These are phyloP conservation scores for Eucalyptus sp. DNA, from an alignment of 345 rosid species.

Conservation along the genomic window DNA sequence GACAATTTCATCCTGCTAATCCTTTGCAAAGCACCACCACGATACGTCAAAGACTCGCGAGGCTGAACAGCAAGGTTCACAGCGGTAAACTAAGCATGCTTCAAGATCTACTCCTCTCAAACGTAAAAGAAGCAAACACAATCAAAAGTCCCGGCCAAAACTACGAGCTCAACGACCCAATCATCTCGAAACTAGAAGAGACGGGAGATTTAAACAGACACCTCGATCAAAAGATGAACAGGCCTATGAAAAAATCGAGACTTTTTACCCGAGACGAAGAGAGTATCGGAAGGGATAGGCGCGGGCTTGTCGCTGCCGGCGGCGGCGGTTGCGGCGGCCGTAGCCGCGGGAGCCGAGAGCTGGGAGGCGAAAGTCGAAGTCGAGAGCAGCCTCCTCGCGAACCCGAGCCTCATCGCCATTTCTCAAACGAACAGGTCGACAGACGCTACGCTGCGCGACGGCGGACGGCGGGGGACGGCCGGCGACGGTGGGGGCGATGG, in stretches of 20 bases:
- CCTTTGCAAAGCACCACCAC: background rate
- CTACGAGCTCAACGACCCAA: background rate
- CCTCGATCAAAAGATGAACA: background rate
- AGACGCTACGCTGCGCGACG: background rate
- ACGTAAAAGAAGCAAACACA: no score
- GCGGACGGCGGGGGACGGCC: background rate
- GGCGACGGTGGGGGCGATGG: background rate
- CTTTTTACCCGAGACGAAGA: constrained; percentile 8
- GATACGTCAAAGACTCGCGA: accelerated
- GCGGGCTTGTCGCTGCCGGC: background rate
- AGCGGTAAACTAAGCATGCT: background rate
- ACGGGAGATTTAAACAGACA: no score
- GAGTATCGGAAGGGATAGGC: constrained; percentile 6
- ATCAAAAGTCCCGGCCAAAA: background rate
- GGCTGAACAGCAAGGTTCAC: background rate
- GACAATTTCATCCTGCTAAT: background rate
- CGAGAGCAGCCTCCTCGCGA: background rate
- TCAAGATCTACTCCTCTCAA: background rate
- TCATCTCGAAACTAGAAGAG: no score
- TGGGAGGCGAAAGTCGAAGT: background rate
- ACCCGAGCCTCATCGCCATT: background rate
- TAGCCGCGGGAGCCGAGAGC: background rate
- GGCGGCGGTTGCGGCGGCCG: background rate
- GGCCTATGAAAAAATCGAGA: background rate
- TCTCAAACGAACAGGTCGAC: background rate